A percentile compares a stretch with the other conserved stretches of the same genome.
Evolutionary conservation across 164 flowering plant genomes (phyloP).

Genomic region (Chimonanthus praecox): DNA sequence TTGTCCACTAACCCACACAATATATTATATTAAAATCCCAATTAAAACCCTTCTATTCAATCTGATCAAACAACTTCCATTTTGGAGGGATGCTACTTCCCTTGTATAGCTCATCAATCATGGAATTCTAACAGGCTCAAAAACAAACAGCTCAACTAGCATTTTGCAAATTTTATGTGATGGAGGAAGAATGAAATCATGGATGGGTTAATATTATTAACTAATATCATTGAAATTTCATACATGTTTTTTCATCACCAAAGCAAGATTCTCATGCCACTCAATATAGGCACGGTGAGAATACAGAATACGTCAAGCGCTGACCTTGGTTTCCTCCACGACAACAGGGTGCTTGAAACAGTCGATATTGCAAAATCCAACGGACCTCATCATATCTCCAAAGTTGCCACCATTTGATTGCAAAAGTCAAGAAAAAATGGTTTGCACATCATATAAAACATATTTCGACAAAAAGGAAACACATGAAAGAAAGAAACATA

Average conservation of each 20-base stretch:
- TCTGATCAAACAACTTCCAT: too few relatives aligned
- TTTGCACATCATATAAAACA: not conserved
- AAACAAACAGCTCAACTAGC: too few relatives aligned
- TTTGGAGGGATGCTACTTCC: too few relatives aligned
- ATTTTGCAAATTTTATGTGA: too few relatives aligned
- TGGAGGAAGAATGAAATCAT: too few relatives aligned
- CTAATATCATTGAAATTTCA: too few relatives aligned
- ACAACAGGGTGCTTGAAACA: slow-evolving; percentile 55
- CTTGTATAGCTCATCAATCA: too few relatives aligned
- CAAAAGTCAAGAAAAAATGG: slow-evolving; percentile 26
- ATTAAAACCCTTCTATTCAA: too few relatives aligned
- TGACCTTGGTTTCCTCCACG: slow-evolving; percentile 13
- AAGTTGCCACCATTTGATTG: slow-evolving; percentile 6
- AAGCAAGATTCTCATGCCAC: not conserved
- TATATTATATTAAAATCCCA: too few relatives aligned
- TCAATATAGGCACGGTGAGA: not conserved
- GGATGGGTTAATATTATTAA: too few relatives aligned
- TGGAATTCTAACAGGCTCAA: too few relatives aligned
- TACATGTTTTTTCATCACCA: not conserved
- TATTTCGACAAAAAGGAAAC: slow-evolving; percentile 14
- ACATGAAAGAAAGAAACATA: not conserved
- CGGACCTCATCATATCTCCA: slow-evolving; percentile 61
- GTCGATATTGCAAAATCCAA: slow-evolving; percentile 68
- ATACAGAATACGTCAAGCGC: slow-evolving; percentile 6
- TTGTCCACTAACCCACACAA: too few relatives aligned